Base-by-base conservation (phyloP, 1,284 basidiomycete species). In the Cystobasidiaceae sp. region DNA sequence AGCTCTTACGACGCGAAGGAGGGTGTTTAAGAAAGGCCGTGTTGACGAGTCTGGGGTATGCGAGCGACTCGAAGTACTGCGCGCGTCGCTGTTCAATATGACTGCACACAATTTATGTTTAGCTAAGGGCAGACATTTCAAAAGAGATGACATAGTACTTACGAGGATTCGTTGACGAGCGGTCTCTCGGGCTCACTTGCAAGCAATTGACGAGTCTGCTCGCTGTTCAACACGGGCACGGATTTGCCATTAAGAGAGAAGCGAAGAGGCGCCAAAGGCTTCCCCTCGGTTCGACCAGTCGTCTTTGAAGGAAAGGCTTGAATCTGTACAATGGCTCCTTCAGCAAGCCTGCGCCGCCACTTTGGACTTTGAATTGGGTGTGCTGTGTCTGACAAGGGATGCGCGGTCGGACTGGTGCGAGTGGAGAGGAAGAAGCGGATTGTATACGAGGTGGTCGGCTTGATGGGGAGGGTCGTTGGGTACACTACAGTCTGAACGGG, bases 341-440 rank as follows among this genome's bases (percentile, higher is more conserved):
- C 43, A 23, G 61, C 34, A 30, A 71, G 50, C 49, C 62, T 66
- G 43, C 59, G 56, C 43, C 65, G 66, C 90, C 90, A 93, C 51
- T 79, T 78, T 3, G 91, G 90, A 69, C 84, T 84, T 4, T 84
- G 81, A 54, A 85, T 83, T 5, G 86, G 83, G 15, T 67, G 82
- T 80, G 66, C 80, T 80, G 75, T 85, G 17, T 86, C 87, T 1
- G 87, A 90, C 69, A 93, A 77, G 7, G 90, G 91, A 77, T 93
- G 89, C 64, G 83, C 79, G 19, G 92, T 83, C 0, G 85, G 84
- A 32, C 85, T 80, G 73, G 86, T 84, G 74, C 86, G 90, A 67
- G 89, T 91, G 2, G 90, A 90, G n/a, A 93, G 77, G 39, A 82
- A 85, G 60, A 93, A 74, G 44, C 87, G 81, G 9, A 93, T 70